These are phyloP conservation scores for Polytrichum formosum DNA, from an alignment of 225 moss, liverwort and hornwort species.

Conservation along the genomic window DNA sequence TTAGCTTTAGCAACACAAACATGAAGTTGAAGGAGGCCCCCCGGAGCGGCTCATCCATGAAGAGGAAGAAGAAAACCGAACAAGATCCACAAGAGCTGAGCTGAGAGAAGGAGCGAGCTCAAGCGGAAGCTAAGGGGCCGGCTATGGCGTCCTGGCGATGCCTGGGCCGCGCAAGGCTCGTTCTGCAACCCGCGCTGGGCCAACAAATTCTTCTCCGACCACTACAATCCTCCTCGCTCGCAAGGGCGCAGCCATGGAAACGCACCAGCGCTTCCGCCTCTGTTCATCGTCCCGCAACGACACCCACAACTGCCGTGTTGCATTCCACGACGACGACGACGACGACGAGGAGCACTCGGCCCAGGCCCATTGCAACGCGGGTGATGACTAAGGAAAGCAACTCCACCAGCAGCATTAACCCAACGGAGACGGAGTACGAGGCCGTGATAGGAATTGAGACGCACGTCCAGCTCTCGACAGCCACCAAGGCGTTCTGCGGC, in stretches of 20 bases:
- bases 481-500: constrained; percentile 89
- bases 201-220: constrained; percentile 3
- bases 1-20: no score
- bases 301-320: constrained; percentile 15
- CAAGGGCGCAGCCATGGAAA: constrained; percentile 7
- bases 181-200: constrained; percentile 1
- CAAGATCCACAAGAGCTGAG: no score
- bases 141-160: constrained; percentile 59
- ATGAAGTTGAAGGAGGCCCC: no score
- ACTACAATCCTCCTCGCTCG: no score
- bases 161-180: constrained; percentile 40
- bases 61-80: no score
- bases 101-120: no score
- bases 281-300: neutral
- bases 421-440: constrained; percentile 56
- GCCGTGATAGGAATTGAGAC: constrained; percentile 97
- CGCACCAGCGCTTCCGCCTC: constrained; percentile 7
- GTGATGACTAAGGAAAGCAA: constrained; percentile 26
- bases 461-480: constrained; percentile 83
- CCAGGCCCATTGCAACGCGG: constrained; percentile 12
- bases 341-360: neutral
- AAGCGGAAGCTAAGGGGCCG: no score
- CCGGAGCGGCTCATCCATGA: no score
- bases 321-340: constrained; percentile 1
- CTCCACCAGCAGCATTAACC: neutral